These are phyloP conservation scores for Ocimum tenuiflorum DNA, from an alignment of 257 asterid species.

Conservation along the genomic window DNA sequence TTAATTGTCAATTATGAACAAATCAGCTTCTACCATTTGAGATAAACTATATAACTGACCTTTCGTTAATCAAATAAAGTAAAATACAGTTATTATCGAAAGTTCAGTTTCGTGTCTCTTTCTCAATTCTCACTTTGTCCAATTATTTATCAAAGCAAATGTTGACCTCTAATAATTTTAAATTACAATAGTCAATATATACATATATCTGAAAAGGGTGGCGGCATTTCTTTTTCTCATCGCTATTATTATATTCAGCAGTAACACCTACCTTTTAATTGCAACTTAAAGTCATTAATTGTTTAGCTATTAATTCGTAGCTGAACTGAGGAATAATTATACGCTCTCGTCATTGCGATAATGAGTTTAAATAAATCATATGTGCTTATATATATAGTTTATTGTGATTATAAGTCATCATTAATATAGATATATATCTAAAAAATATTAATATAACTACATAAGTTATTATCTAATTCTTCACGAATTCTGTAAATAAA, in stretches of 20 bases:
- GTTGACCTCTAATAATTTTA: conserved; percentile 16
- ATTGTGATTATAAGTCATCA: no score
- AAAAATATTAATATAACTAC: no score
- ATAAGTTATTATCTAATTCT: no score
- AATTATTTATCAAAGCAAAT: not conserved
- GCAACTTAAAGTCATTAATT: not conserved
- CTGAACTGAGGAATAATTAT: not conserved
- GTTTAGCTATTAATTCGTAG: not conserved
- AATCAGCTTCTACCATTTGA: not conserved
- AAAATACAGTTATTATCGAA: not conserved
- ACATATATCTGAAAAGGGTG: not conserved
- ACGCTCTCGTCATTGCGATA: not conserved
- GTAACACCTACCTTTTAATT: not conserved
- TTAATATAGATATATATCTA: no score
- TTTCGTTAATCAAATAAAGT: not conserved
- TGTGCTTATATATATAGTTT: no score
- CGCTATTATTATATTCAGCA: not conserved
- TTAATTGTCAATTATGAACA: not conserved
- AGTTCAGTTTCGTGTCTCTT: not conserved
- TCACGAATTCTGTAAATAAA: no score
- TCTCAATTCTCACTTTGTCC: not conserved
- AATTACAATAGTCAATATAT: not conserved
- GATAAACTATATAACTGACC: not conserved
- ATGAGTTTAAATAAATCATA: no score
- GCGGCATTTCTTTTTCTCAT: not conserved